Base-by-base conservation (phyloP, 2,329 filamentous ascomycete species). In the Calonectria pseudoturangicola region DNA sequence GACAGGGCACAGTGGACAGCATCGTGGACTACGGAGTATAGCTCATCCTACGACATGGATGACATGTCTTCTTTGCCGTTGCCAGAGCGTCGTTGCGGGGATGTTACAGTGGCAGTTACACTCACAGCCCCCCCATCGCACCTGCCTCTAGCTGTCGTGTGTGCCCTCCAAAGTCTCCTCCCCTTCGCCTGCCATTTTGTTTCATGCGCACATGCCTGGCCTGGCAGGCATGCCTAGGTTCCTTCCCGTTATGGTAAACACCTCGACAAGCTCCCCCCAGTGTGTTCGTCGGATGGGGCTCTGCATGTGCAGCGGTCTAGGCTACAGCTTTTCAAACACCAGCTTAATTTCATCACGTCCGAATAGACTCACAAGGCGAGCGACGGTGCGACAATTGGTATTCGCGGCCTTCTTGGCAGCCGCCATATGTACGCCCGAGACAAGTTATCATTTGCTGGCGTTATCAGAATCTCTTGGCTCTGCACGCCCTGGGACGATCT, bases 211-310 rank as follows among this genome's bases (percentile, higher is more conserved):
- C 64, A 39, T 68, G 70, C 69, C 69, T 67, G 48, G 47, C 69
- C 54, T 47, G 54, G 48, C 63, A 63, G 51, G 41, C 33, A 28
- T 47, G 28, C 62, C 66, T 27, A 25, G 66, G 47, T 68, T 68
- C 70, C 70, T 68, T 58, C 64, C 63, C 13, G 45, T 62, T 68
- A 28, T 43, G 47, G 70, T 68, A 71, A 71, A 58, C 70, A 58
- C 56, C 56, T 71, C 51, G 43, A 71, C 41, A 47, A 54, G 63
- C 54, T 62, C 45, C 27, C 69, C 48, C 36, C 58, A 63, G 21
- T 21, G 47, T 30, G 28, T 45, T 25, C 50, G 25, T 60, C 25
- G 36, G 13, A 67, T 54, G 33, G 68, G 51, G 68, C 62, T 70
- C 68, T 70, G 36, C 27, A 66, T 41, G 41, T 39, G 33, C 51